phyloP scores from a whole-genome alignment of 108 stramenopile genomes.

The Mediolabrus comicus region DNA sequence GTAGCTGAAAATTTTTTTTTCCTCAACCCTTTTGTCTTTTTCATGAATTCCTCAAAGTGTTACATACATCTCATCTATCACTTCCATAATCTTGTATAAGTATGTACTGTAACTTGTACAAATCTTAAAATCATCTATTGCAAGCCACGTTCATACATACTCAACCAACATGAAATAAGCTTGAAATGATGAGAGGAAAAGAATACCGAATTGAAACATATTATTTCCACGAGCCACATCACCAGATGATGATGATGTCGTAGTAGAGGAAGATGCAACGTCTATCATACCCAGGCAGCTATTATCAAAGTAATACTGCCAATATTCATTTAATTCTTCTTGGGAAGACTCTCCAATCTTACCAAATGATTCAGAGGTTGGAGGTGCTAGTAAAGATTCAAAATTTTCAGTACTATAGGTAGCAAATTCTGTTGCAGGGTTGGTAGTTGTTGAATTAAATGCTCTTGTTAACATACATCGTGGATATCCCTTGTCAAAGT shows the following conservation, averaged over 20 bases:
- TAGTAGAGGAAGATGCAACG: background rate
- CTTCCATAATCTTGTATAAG: too few relatives aligned
- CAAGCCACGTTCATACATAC: too few relatives aligned
- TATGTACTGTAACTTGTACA: too few relatives aligned
- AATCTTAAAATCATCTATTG: too few relatives aligned
- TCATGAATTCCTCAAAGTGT: too few relatives aligned
- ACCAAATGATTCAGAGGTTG: background rate
- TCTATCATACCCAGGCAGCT: background rate
- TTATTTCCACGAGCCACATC: background rate
- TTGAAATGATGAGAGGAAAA: too few relatives aligned
- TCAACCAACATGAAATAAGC: too few relatives aligned
- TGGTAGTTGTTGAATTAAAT: background rate
- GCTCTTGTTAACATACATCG: background rate
- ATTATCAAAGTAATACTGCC: background rate
- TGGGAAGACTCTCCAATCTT: background rate
- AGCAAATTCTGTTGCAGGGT: background rate
- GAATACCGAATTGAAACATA: too few relatives aligned
- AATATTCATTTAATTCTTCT: background rate
- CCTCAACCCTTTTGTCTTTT: too few relatives aligned
- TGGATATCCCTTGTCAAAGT: background rate
- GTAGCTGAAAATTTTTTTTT: too few relatives aligned
- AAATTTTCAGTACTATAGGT: background rate
- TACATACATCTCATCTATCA: too few relatives aligned
- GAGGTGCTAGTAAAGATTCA: background rate
- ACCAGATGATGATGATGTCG: background rate